Evolutionary conservation across 2,329 filamentous ascomycete species (phyloP), one percentile per base, ranked within the genome.

Genomic region (Alternaria conjuncta): DNA sequence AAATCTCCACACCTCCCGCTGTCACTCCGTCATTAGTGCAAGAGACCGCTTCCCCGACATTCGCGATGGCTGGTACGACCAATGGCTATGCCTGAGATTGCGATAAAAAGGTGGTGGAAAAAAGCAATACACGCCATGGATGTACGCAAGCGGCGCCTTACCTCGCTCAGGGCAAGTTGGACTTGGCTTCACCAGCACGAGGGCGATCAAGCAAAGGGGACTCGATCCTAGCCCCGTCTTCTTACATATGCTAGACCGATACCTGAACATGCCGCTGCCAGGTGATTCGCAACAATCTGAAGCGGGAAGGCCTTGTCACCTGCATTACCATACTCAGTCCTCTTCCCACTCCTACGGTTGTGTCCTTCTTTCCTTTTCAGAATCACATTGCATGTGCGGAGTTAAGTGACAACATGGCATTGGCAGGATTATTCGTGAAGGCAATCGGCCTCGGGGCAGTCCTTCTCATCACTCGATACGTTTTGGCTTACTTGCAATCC

Each of bases 401-500:
- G 6, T 32, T 36, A 53, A 49, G 66, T 67, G 51, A 54, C 47
- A 64, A 13, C 20, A 70, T 71, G 69, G 62, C 60, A 53, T 43
- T 71, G 15, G 15, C 55, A 13, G 66, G 58, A 9, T 47, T 73
- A 15, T 25, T 75, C 8, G 43, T 67, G 20, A 71, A 68, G 55
- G 55, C 58, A 7, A 41, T 67, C 18, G 60, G 56, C 50, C 55
- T 75, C 11, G 71, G 62, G 6, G 25, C 57, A 26, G 41, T 72
- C 43, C 50, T 69, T n/a, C 21, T 71, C 21, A 21, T 69, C 3
- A 49, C 64, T 41, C 71, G 68, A 62, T 72, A 71, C 32, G 47
- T 74, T 28, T 18, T 73, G 32, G 61, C 67, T 10, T 77, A 77
- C 54, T 58, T 75, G 8, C 61, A 61, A n/a, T 77, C 75, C 12